Conservation (phyloP, 2,329 filamentous ascomycete species). For the Venturia oleaginea region DNA sequence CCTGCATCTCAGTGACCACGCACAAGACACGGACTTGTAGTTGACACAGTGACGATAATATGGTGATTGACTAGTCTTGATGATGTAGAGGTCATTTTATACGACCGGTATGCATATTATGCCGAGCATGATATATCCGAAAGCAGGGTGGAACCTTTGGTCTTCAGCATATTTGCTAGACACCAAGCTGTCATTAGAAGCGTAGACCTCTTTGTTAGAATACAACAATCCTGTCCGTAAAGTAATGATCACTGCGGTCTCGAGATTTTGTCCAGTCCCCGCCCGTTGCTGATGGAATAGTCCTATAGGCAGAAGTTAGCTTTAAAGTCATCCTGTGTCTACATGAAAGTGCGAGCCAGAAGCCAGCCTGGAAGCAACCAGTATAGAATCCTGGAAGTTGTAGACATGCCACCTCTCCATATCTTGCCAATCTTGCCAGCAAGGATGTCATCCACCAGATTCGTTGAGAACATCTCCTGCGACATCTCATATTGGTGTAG, state of each 20-base stretch:
- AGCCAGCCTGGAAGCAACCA: not conserved
- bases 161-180: too few relatives aligned
- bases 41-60: too few relatives aligned
- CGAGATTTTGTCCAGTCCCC: not conserved
- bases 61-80: too few relatives aligned
- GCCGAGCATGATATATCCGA: too few relatives aligned
- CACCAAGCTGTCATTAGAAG: too few relatives aligned
- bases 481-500: constrained; percentile 2
- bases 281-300: not conserved
- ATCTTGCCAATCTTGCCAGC: not conserved
- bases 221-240: too few relatives aligned
- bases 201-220: too few relatives aligned
- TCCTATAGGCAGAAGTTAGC: not conserved
- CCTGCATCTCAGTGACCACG: too few relatives aligned
- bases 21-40: too few relatives aligned
- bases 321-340: not conserved
- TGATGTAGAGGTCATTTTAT: too few relatives aligned
- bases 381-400: not conserved
- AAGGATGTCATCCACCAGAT: not conserved
- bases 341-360: not conserved
- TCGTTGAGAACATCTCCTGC: not conserved
- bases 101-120: too few relatives aligned
- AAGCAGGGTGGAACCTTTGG: too few relatives aligned
- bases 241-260: not conserved
- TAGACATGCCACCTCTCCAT: not conserved